phyloP scores from a whole-genome alignment of 345 rosid genomes.

The Lumnitzera littorea region DNA sequence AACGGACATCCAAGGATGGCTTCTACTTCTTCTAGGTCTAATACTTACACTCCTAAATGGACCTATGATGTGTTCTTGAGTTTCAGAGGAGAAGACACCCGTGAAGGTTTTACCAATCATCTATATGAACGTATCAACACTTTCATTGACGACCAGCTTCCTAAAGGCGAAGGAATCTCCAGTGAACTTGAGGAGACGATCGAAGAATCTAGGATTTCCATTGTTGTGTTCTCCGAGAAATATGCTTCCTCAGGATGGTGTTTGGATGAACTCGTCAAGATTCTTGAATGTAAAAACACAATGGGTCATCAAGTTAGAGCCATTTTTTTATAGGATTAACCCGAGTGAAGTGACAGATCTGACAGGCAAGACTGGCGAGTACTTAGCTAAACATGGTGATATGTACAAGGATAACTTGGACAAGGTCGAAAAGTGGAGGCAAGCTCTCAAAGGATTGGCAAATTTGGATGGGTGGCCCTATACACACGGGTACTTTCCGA shows the following conservation, averaged over 20 bases:
- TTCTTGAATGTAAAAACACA: neutral
- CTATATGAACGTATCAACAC: constrained; percentile 4
- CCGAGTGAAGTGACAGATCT: neutral
- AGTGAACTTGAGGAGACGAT: neutral
- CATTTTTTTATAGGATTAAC: neutral
- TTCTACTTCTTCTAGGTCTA: too few relatives aligned
- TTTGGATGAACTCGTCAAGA: neutral
- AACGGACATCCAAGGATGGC: too few relatives aligned
- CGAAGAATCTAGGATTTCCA: neutral
- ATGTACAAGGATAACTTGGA: neutral
- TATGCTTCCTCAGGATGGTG: neutral
- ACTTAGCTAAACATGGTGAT: neutral
- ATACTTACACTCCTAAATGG: constrained; percentile 1
- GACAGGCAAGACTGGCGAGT: neutral
- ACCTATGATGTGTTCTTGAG: constrained; percentile 29
- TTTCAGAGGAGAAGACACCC: constrained; percentile 25
- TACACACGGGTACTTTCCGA: too few relatives aligned
- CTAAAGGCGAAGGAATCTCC: neutral
- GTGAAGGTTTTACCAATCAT: constrained; percentile 19
- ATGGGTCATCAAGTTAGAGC: neutral
- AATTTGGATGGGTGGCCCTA: neutral
- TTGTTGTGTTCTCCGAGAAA: neutral
- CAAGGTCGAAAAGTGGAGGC: neutral
- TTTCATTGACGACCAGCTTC: too few relatives aligned
- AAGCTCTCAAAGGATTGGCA: neutral